phyloP scores from a whole-genome alignment of 1,139 yeast species.

The Taphrina populina region DNA sequence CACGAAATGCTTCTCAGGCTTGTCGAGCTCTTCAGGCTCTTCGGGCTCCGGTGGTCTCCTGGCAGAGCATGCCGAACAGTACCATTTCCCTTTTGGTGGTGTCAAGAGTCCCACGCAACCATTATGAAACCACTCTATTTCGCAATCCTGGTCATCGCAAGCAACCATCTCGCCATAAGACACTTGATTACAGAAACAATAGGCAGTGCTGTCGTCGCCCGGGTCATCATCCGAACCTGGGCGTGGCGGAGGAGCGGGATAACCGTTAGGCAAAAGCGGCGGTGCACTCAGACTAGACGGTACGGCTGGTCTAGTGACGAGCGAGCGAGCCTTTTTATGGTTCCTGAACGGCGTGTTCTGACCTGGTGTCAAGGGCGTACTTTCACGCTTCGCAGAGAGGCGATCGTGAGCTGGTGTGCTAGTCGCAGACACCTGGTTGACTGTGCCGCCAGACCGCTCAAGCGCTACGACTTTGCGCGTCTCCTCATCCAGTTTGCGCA shows the following conservation, averaged over 20 bases:
- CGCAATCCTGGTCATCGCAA: slow-evolving; percentile 79
- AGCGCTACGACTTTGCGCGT: slow-evolving; percentile 22
- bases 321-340: slow-evolving; percentile 34
- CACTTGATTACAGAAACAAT: slow-evolving; percentile 80
- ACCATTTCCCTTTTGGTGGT: slow-evolving; percentile 50
- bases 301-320: slow-evolving; percentile 21
- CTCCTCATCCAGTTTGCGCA: slow-evolving; percentile 32
- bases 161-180: slow-evolving; percentile 92
- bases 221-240: slow-evolving; percentile 54
- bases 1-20: no score
- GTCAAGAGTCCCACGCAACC: slow-evolving; percentile 70
- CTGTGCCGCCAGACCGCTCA: slow-evolving; percentile 26
- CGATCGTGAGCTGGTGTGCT: slow-evolving; percentile 77
- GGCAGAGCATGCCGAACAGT: slow-evolving; percentile 43
- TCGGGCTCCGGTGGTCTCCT: no score
- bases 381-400: slow-evolving; percentile 53
- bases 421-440: slow-evolving; percentile 52
- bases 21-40: no score
- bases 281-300: slow-evolving; percentile 28
- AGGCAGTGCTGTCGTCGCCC: slow-evolving; percentile 47
- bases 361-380: slow-evolving; percentile 41
- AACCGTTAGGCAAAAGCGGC: slow-evolving; percentile 29
- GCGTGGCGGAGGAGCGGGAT: slow-evolving; percentile 27
- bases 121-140: slow-evolving; percentile 80
- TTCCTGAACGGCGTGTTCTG: slow-evolving; percentile 29